Evolutionary conservation across 345 rosid species (phyloP).

Genomic region (Odontarrhena argentea): DNA sequence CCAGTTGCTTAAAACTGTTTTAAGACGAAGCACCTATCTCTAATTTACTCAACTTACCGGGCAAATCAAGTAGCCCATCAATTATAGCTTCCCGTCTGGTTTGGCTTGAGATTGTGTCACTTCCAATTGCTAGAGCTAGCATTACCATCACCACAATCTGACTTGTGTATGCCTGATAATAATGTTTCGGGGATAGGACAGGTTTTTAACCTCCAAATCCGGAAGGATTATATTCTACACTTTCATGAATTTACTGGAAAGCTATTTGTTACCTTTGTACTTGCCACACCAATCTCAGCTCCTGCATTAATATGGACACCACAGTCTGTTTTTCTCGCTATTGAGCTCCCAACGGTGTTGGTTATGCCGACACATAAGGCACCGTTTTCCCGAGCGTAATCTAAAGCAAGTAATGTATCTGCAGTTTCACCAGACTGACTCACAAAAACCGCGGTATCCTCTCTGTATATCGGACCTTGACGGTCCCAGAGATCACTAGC

Average conservation of each 20-base stretch:
- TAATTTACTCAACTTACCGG: constrained; percentile 55
- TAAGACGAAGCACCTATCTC: not conserved
- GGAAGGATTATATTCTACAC: not conserved
- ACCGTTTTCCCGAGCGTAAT: constrained; percentile 82
- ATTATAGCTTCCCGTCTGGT: constrained; percentile 82
- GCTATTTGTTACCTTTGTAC: constrained; percentile 70
- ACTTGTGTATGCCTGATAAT: constrained; percentile 90
- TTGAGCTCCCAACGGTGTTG: constrained; percentile 94
- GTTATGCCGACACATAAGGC: constrained; percentile 97
- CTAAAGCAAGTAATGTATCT: constrained; percentile 81
- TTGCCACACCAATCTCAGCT: constrained; percentile 95
- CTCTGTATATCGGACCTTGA: constrained; percentile 95
- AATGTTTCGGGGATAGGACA: not conserved
- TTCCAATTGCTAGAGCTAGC: constrained; percentile 93
- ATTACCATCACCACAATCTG: constrained; percentile 97
- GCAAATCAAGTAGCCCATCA: constrained; percentile 86
- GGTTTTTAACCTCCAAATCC: not conserved
- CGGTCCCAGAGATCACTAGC: constrained; percentile 96
- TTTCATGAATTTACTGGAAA: not conserved
- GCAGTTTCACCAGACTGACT: constrained; percentile 99
- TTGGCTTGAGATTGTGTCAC: constrained; percentile 79
- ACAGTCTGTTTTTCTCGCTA: constrained; percentile 87
- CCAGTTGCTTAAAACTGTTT: not conserved
- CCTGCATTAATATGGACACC: constrained; percentile 97
- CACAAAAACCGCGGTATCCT: constrained; percentile 95